Evolutionary conservation across 139 green algal species (phyloP).

Genomic region (Tetradesmus obliquus): DNA sequence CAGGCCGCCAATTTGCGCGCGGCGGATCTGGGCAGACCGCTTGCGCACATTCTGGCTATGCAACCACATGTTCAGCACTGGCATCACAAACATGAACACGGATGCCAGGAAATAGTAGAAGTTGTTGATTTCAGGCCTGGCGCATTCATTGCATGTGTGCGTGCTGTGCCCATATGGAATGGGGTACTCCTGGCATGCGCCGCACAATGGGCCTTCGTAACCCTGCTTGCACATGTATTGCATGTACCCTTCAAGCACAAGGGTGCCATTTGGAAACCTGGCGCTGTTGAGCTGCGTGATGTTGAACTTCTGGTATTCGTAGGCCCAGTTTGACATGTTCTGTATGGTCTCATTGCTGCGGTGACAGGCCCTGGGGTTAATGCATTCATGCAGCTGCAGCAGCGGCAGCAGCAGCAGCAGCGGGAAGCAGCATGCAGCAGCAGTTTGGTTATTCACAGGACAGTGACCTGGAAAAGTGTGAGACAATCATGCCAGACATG

Average conservation of each 20-base stretch:
- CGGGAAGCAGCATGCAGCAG: background rate
- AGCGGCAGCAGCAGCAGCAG: background rate
- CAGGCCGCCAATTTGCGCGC: background rate
- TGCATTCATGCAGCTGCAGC: slow-evolving; percentile 18
- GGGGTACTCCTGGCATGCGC: background rate
- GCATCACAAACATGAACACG: slow-evolving; percentile 1
- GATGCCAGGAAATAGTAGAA: slow-evolving; percentile 18
- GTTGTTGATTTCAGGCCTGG: background rate
- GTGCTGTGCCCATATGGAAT: slow-evolving; percentile 1
- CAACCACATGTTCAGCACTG: background rate
- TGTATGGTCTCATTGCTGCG: background rate
- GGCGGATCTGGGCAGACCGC: background rate
- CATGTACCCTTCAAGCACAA: background rate
- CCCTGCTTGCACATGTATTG: slow-evolving; percentile 6
- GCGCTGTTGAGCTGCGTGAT: slow-evolving; percentile 16
- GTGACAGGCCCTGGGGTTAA: background rate
- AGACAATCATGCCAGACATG: no score
- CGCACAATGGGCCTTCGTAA: slow-evolving; percentile 20
- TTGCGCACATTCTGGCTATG: slow-evolving; percentile 3
- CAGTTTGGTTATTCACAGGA: no score
- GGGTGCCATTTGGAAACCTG: background rate
- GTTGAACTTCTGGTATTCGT: background rate
- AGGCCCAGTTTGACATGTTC: background rate
- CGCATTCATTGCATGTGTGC: background rate
- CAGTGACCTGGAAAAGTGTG: no score